Percentiles rank a stretch among this genome's conserved stretches.
phyloP scores from a whole-genome alignment of 768 basidiomycete species.

The Boletus subparvulus region DNA sequence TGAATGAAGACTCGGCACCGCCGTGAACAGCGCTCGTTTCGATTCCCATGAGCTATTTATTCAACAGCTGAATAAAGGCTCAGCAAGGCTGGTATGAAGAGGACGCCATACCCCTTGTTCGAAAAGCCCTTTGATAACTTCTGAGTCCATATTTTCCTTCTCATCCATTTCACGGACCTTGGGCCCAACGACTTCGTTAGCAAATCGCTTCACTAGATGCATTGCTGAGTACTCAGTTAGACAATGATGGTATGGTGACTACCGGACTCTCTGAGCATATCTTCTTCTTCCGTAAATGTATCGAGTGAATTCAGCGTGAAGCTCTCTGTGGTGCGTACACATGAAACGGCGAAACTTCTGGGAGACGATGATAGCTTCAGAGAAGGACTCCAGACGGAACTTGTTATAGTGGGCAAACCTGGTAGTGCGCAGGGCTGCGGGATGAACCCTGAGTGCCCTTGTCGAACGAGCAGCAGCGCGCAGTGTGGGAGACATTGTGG shows the following conservation, averaged over 20 bases:
- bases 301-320: conserved; percentile 61
- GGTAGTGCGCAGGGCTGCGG: neutral
- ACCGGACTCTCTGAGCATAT: conserved; percentile 92
- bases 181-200: conserved; percentile 84
- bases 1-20: conserved; percentile 90
- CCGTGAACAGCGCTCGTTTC: conserved; percentile 84
- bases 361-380: neutral
- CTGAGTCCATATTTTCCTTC: conserved; percentile 90
- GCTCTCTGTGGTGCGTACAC: conserved; percentile 26
- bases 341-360: conserved; percentile 29
- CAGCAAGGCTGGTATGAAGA: neutral
- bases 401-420: conserved; percentile 15
- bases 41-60: conserved; percentile 88
- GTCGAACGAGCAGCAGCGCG: conserved; percentile 20
- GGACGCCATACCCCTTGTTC: conserved; percentile 80
- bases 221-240: conserved; percentile 6
- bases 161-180: conserved; percentile 98
- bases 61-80: neutral
- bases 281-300: conserved; percentile 90
- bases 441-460: conserved; percentile 5
- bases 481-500: conserved; percentile 21
- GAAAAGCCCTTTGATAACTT: conserved; percentile 82
- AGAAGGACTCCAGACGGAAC: neutral
- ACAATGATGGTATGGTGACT: conserved; percentile 19
- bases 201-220: conserved; percentile 78